These are phyloP conservation scores for Apiospora koreana DNA, from an alignment of 2,329 filamentous ascomycete species.

Conservation along the genomic window DNA sequence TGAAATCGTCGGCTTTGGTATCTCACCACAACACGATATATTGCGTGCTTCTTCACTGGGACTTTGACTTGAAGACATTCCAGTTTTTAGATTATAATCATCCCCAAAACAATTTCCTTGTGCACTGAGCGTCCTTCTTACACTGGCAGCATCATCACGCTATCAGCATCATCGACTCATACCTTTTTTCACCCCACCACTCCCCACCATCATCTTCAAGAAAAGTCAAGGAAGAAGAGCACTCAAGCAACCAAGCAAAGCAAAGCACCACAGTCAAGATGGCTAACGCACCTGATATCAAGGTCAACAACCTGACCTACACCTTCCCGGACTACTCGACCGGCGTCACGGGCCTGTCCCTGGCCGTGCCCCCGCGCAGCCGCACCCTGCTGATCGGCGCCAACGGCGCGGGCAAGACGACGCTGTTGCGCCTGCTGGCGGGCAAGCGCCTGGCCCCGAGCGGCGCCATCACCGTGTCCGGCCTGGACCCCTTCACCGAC, in stretches of 20 bases:
- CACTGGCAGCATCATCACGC: background rate
- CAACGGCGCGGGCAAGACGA: conserved; percentile 97
- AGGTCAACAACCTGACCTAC: conserved; percentile 79
- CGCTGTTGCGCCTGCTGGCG: conserved; percentile 87
- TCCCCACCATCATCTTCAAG: background rate
- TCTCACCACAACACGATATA: background rate
- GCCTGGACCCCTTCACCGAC: conserved; percentile 88
- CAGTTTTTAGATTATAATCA: no score
- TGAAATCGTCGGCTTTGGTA: background rate
- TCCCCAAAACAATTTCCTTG: no score
- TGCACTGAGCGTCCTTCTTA: no score
- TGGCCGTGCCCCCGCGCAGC: conserved; percentile 78
- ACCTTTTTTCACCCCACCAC: background rate
- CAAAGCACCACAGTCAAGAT: background rate
- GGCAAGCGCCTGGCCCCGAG: conserved; percentile 90
- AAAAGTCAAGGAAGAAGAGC: background rate
- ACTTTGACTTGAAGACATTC: background rate
- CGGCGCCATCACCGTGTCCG: conserved; percentile 73
- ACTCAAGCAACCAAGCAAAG: background rate
- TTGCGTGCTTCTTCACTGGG: background rate
- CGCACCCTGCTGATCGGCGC: conserved; percentile 92
- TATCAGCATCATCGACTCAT: background rate
- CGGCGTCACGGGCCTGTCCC: conserved; percentile 73
- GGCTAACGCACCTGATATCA: conserved; percentile 57
- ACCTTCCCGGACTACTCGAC: conserved; percentile 81